Evolutionary conservation across 2,329 filamentous ascomycete species (phyloP), one percentile per base, ranked within the genome.

Genomic region (Talaromyces sp.): DNA sequence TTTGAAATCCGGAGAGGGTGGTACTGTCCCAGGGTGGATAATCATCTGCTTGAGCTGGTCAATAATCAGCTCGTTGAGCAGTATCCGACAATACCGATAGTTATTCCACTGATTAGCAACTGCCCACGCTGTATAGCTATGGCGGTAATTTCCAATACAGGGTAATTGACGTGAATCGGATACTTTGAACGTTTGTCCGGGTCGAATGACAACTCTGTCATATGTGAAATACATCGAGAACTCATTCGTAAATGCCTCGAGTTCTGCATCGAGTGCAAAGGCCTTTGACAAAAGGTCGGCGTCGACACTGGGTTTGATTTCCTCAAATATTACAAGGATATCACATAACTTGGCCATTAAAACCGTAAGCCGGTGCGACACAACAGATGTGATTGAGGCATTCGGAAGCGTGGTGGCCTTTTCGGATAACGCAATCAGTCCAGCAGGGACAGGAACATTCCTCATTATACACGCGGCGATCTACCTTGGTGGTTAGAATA

Each of bases 21-120:
- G 63, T 34, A 60, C 60, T 4, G 63, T 58, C 4, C 68, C 64
- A 16, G 68, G 67, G 5, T 63, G 64, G 30, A 65, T 57, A 5
- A 68, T 68, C 6, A 75, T 63, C 57, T 68, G 64, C 10, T 66
- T 63, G 30, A 75, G 67, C 14, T 67, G 71, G 16, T 64, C 67
- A 2, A 74, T 70, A 12, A 87, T 78, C 50, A 79, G 75, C 63
- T 85, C 79, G 67, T 79, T 82, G 16, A 81, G 68, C 9, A 87
- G 71, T 28, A 86, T 81, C n/a, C 83, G 81, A 6, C 79, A 78
- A 78, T 83, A 86, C 28, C 86, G 83, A 66, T 83, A 86, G 65
- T 87, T 81, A 63, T 83, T 85, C 83, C 83, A 87, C 47, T 83
- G 77, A 28, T 82, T 79, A 8, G 81, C 82, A 18, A 79, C 73